phyloP scores from a whole-genome alignment of 1,284 basidiomycete species.

The Irpex rosettiformis region DNA sequence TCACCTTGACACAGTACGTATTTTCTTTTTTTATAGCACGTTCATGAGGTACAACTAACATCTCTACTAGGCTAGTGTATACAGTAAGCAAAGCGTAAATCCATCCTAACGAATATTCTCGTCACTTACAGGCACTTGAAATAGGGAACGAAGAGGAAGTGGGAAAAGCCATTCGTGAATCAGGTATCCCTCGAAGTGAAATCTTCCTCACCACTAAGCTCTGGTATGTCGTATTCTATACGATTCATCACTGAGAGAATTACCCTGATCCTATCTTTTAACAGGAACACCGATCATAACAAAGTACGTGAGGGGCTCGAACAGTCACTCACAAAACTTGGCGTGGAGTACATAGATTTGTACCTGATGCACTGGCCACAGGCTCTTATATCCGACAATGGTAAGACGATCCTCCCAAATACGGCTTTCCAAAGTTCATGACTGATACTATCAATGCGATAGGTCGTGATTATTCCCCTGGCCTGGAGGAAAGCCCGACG shows the following conservation, averaged over 20 bases:
- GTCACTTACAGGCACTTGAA: too few relatives aligned
- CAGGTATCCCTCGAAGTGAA: conserved; percentile 13
- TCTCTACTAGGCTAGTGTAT: not conserved
- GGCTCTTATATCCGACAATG: conserved; percentile 8
- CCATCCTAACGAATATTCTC: too few relatives aligned
- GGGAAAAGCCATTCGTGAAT: conserved; percentile 14
- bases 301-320: conserved; percentile 42
- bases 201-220: conserved; percentile 18
- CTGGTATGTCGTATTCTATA: not conserved
- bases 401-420: conserved; percentile 12
- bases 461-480: conserved; percentile 26
- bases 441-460: not conserved
- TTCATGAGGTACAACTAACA: too few relatives aligned
- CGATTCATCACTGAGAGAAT: not conserved
- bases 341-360: conserved; percentile 64
- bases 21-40: not conserved
- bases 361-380: conserved; percentile 67
- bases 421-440: not conserved
- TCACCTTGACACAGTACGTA: conserved; percentile 14
- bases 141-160: conserved; percentile 13
- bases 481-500: conserved; percentile 44
- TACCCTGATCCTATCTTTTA: not conserved
- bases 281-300: not conserved
- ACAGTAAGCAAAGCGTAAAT: too few relatives aligned
- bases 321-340: conserved; percentile 52